Percentiles rank a stretch among this genome's conserved stretches.
phyloP scores from a whole-genome alignment of 2,329 filamentous ascomycete genomes.

The Aspergillus alliaceus region DNA sequence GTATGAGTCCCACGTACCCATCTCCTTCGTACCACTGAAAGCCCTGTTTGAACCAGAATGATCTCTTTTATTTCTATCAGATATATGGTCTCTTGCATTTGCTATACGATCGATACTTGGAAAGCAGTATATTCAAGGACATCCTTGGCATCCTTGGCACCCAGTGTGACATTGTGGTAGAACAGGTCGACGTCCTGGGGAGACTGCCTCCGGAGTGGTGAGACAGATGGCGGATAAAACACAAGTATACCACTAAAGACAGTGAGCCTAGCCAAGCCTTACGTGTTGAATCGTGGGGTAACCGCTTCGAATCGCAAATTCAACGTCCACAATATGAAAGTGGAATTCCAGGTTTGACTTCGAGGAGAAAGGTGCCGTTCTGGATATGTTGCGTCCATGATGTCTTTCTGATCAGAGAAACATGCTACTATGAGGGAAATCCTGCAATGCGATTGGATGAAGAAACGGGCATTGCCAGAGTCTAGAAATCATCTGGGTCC shows the following conservation, averaged over 20 bases:
- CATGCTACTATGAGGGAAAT: slow-evolving; percentile 14
- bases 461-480: slow-evolving; percentile 19
- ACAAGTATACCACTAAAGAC: slow-evolving; percentile 6
- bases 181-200: slow-evolving; percentile 28
- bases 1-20: slow-evolving; percentile 24
- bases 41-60: slow-evolving; percentile 31
- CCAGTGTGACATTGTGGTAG: slow-evolving; percentile 23
- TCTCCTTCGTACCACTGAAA: slow-evolving; percentile 32
- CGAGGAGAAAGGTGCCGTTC: slow-evolving; percentile 17
- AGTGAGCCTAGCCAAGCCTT: slow-evolving; percentile 6
- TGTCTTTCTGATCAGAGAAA: slow-evolving; percentile 15
- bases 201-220: slow-evolving; percentile 21
- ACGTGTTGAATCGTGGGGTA: slow-evolving; percentile 13
- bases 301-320: slow-evolving; percentile 10
- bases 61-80: slow-evolving; percentile 23
- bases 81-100: slow-evolving; percentile 37
- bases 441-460: slow-evolving; percentile 17
- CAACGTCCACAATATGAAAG: slow-evolving; percentile 7
- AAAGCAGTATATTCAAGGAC: too few species aligned
- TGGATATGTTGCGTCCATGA: slow-evolving; percentile 17
- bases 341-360: slow-evolving; percentile 8
- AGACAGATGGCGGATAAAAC: slow-evolving; percentile 16
- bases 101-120: slow-evolving; percentile 27
- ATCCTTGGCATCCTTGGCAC: slow-evolving; percentile 24
- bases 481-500: too few species aligned